These are phyloP conservation scores for Schrenkiella parvula DNA, from an alignment of 345 rosid genomes.

Conservation along the genomic window DNA sequence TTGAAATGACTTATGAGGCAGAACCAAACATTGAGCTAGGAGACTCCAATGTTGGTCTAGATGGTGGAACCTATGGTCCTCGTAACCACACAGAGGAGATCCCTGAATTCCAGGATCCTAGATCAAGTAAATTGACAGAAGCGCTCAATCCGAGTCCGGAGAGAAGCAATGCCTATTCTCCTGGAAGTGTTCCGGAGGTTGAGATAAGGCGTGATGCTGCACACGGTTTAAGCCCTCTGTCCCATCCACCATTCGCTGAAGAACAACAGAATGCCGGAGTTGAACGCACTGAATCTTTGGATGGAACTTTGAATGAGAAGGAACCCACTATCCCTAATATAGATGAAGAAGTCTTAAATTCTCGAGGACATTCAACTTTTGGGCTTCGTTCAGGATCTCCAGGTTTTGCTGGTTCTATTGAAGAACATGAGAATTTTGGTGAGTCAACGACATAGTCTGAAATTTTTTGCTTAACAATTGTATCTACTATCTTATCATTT, in stretches of 20 bases:
- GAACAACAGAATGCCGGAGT: constrained; percentile 21
- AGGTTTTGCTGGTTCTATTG: constrained; percentile 36
- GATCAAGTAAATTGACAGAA: constrained; percentile 38
- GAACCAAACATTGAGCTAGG: constrained; percentile 33
- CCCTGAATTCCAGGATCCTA: constrained; percentile 25
- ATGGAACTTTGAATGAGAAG: constrained; percentile 40
- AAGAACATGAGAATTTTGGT: constrained; percentile 49
- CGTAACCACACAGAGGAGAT: constrained; percentile 33
- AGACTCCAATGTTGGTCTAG: not conserved
- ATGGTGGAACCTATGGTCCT: constrained; percentile 33
- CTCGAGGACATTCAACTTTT: constrained; percentile 38
- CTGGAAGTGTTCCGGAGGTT: constrained; percentile 43
- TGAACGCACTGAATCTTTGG: constrained; percentile 28
- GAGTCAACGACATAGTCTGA: constrained; percentile 24
- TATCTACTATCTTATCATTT: not conserved
- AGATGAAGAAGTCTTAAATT: constrained; percentile 43
- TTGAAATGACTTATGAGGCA: constrained; percentile 17
- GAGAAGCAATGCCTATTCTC: constrained; percentile 23
- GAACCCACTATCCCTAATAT: constrained; percentile 36
- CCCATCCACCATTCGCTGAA: constrained; percentile 24
- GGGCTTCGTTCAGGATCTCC: constrained; percentile 49
- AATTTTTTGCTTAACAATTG: not conserved
- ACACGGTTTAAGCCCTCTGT: constrained; percentile 33
- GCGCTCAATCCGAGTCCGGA: constrained; percentile 14
- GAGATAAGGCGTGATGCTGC: constrained; percentile 59